A percentile compares a stretch with the other conserved stretches of the same genome.
Evolutionary conservation across 139 green algal species (phyloP).

Genomic region (Asterochloris erici): DNA sequence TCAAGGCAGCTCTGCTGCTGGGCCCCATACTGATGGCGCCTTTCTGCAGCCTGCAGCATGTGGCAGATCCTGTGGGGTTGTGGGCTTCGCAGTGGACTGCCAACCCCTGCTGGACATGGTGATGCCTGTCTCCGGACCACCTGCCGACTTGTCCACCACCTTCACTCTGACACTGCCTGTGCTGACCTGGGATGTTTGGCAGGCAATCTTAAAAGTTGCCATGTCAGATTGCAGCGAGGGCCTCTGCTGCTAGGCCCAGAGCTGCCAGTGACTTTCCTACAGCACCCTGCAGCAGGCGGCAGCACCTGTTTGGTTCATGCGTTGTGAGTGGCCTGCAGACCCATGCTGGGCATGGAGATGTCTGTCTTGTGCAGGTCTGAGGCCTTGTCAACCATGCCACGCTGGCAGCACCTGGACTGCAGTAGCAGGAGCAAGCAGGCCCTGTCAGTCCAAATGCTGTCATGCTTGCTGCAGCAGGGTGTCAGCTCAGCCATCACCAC

Average conservation of each 20-base stretch:
- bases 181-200: neutral
- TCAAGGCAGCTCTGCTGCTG: neutral
- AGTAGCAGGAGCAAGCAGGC: no score
- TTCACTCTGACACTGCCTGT: conserved; percentile 18
- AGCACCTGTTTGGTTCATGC: neutral
- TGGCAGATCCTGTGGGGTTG: neutral
- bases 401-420: no score
- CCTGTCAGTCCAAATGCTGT: no score
- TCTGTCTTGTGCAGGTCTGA: conserved; percentile 6
- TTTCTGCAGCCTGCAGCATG: neutral
- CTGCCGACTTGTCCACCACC: conserved; percentile 5
- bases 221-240: neutral
- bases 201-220: no score
- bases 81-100: no score
- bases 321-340: no score
- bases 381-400: conserved; percentile 1
- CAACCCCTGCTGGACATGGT: conserved; percentile 6
- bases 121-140: neutral
- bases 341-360: neutral
- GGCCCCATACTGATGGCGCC: neutral
- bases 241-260: no score
- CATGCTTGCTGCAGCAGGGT: no score
- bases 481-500: no score
- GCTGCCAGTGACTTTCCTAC: neutral
- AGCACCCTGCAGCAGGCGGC: neutral